Evolutionary conservation across 2,329 filamentous ascomycete genomes (phyloP), one percentile per base, ranked within the genome.

Genomic region (Fusarium sublunatum): DNA sequence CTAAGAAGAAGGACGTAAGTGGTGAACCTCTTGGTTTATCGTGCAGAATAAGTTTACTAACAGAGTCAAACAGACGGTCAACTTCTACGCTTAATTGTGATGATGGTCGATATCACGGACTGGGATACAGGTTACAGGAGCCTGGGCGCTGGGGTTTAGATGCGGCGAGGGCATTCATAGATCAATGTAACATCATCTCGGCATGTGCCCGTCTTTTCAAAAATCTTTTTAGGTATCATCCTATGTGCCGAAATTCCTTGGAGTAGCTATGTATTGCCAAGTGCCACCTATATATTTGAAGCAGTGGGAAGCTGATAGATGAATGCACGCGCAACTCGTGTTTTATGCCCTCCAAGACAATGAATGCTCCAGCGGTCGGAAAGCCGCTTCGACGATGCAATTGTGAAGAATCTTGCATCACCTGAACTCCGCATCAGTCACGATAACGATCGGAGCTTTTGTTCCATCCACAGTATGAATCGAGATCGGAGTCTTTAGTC

Each of bases 1-100:
- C 90, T 63, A 90, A 97, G 89, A 97, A 97, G 90, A 96, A 96
- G 86, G 92, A 96, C 64, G 85, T 87, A 71, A 81, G 85, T 82
- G 43, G 19, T 45, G 6, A 13, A 13, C n/a, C 1, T 54, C 12
- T 22, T 2, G 9, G n/a, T 19, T 6, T 19, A 2, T 44, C 7
- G 6, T 15, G 9, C 24, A 13, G 3, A 15, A 32, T 8, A 5
- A 25, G n/a, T 29, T 55, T 53, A 28, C 68, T 70, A 65, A 70
- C 38, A 9, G 28, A 36, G 9, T 13, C 38, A 6, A 26, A 28
- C 44, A 86, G 83, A 86, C 84, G 29, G 84, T 86, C 79, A 86
- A 83, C 74, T 83, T 83, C 70, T 83, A 83, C 69, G 81, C 81
- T 56, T 83, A 78, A 76, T 66, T 53, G 48, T 43, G 47, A 35